phyloP scores from a whole-genome alignment of 2,329 filamentous ascomycete species.

The Stagonosporopsis tanaceti region DNA sequence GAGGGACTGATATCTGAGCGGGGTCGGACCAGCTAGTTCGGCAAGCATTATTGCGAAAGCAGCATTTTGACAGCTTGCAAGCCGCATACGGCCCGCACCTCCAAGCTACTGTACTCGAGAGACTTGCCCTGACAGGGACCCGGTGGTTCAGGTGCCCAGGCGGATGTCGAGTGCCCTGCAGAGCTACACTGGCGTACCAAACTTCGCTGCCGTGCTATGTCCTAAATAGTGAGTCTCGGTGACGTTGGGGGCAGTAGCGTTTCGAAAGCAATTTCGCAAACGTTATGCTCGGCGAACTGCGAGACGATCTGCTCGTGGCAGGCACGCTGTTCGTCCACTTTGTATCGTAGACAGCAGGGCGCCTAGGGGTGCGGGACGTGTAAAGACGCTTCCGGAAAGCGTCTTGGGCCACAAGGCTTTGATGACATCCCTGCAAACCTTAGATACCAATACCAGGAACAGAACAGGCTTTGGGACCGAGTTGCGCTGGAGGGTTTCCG shows the following conservation, averaged over 20 bases:
- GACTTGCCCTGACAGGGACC: constrained; percentile 1
- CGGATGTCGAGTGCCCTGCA: background rate
- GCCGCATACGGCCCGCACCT: background rate
- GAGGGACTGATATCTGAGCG: constrained; percentile 33
- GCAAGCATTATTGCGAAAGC: background rate
- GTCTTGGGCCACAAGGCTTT: background rate
- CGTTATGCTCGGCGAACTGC: background rate
- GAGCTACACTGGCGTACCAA: background rate
- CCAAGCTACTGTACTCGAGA: background rate
- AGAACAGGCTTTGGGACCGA: background rate
- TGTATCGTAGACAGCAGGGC: background rate
- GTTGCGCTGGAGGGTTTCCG: background rate
- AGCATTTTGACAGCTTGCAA: background rate
- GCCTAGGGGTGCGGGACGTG: constrained; percentile 2
- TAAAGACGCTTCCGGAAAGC: background rate
- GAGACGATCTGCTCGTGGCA: constrained; percentile 8
- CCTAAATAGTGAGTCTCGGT: background rate
- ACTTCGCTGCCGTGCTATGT: background rate
- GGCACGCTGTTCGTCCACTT: constrained; percentile 1
- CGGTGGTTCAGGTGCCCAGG: background rate
- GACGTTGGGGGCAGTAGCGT: constrained; percentile 1
- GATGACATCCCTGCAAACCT: constrained; percentile 6
- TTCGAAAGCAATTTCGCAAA: background rate
- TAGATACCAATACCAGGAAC: constrained; percentile 4
- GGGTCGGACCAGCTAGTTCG: constrained; percentile 5